A percentile compares a stretch with the other conserved stretches of the same genome.
These are phyloP conservation scores for Petunia secreta DNA, from an alignment of 257 asterid species.

Conservation along the genomic window DNA sequence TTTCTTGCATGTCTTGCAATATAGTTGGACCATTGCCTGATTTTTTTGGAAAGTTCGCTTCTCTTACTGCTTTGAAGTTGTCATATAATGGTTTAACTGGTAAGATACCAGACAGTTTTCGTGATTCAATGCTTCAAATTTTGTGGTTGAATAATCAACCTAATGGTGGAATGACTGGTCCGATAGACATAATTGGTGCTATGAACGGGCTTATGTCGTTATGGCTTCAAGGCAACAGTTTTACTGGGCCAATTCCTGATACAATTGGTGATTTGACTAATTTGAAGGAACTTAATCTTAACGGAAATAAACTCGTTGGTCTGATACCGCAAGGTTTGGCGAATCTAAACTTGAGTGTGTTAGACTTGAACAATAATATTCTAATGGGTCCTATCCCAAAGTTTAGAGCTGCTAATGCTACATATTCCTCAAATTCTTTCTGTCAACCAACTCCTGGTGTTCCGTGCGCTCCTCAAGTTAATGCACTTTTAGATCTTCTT, in stretches of 20 bases:
- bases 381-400: slow-evolving; percentile 82
- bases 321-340: slow-evolving; percentile 65
- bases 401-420: slow-evolving; percentile 51
- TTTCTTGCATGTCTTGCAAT: slow-evolving; percentile 71
- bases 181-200: slow-evolving; percentile 53
- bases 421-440: slow-evolving; percentile 58
- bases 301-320: slow-evolving; percentile 67
- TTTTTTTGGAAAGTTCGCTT: slow-evolving; percentile 64
- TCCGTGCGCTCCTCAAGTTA: slow-evolving; percentile 70
- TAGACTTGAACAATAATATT: slow-evolving; percentile 78
- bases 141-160: slow-evolving; percentile 80
- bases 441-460: slow-evolving; percentile 58
- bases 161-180: slow-evolving; percentile 58
- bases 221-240: slow-evolving; percentile 81
- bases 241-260: slow-evolving; percentile 69
- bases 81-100: slow-evolving; percentile 64
- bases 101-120: slow-evolving; percentile 52
- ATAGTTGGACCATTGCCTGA: slow-evolving; percentile 73
- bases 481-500: slow-evolving; percentile 66
- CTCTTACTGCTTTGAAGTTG: slow-evolving; percentile 50
- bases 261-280: slow-evolving; percentile 58
- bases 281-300: slow-evolving; percentile 58
- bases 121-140: slow-evolving; percentile 61
- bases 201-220: slow-evolving; percentile 56
- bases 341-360: slow-evolving; percentile 40